Base-by-base conservation (phyloP, 371 early-diverging fungal genomes). In the Rhizopus stolonifer region DNA sequence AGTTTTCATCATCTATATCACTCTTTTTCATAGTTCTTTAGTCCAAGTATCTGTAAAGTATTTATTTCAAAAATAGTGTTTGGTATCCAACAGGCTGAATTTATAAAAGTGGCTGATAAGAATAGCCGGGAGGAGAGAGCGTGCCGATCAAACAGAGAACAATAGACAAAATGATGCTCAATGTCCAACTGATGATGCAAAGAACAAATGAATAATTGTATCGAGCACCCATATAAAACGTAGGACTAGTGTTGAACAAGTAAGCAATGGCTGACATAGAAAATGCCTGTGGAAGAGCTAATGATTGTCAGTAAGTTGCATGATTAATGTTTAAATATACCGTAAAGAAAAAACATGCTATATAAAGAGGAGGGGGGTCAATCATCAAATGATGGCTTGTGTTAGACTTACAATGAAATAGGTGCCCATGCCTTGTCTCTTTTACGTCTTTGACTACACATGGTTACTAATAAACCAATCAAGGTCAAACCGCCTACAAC, bases 231-330 rank as follows among this genome's bases (percentile, higher is more conserved):
- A 77, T 69, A 29, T 77, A 77, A 45, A 77, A 77, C 2, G 61
- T 64, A 8, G 67, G 52, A 29, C 74, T 73, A 9, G 69, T 55
- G 32, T 77, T 77, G 57, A 60, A 77, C 40, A 77, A 33, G 49
- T 77, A 77, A 10, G 77, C 72, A 23, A 77, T 67, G 0, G 60
- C 49, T 17, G 74, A 65, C 77, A 77, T 77, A 2, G 77, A 58
- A 46, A 73, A 56, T 19, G 64, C 68, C 54, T 77, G 77, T 29
- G 74, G 53, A 24, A 59, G 32, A 24, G 49, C 54, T 29, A 31
- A 15, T 11, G 4, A 7, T 29, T 29, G 31, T 29, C 10, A 10
- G 4, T 10, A 29, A n/a, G n/a, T n/a, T n/a, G n/a, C n/a, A 29
- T 29, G 10, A 29, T 10, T 29, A 10, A 7, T 29, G 31, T 29